phyloP scores from a whole-genome alignment of 331 rosid genomes.

The Malus hybrid region DNA sequence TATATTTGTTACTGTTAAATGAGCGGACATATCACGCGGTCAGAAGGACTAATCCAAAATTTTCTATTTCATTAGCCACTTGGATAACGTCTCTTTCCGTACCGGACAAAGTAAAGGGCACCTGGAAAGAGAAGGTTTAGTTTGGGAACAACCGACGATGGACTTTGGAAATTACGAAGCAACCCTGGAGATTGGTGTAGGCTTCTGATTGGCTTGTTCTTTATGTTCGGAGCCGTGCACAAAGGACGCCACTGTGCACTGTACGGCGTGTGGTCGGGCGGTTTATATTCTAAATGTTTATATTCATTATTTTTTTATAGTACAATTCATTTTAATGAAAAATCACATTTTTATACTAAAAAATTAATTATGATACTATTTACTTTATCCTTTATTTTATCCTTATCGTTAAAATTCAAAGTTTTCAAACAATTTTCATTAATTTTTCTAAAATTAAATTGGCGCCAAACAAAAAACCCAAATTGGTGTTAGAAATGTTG shows the following conservation, averaged over 20 bases:
- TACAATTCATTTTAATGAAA: too few relatives aligned
- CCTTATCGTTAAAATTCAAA: too few relatives aligned
- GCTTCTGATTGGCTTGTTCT: neutral
- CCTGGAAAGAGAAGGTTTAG: slow-evolving; percentile 11
- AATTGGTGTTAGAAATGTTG: too few relatives aligned
- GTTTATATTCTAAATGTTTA: neutral
- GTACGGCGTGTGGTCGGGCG: neutral
- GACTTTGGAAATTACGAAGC: slow-evolving; percentile 5
- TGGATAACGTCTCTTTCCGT: neutral
- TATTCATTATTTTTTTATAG: too few relatives aligned
- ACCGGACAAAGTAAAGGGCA: slow-evolving; percentile 37
- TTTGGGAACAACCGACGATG: slow-evolving; percentile 28
- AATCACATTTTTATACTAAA: too few relatives aligned
- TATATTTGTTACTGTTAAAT: too few relatives aligned
- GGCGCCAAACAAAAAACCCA: too few relatives aligned
- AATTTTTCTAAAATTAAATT: too few relatives aligned
- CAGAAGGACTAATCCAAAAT: too few relatives aligned
- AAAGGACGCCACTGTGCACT: neutral
- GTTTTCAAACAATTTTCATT: too few relatives aligned
- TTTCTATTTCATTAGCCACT: neutral
- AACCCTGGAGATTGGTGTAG: neutral
- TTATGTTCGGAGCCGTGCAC: neutral
- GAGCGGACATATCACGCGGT: neutral
- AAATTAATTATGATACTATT: too few relatives aligned
- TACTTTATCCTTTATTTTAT: too few relatives aligned